Evolutionary conservation across 257 asterid genomes (phyloP).

Genomic region (Fraxinus cuspidata): DNA sequence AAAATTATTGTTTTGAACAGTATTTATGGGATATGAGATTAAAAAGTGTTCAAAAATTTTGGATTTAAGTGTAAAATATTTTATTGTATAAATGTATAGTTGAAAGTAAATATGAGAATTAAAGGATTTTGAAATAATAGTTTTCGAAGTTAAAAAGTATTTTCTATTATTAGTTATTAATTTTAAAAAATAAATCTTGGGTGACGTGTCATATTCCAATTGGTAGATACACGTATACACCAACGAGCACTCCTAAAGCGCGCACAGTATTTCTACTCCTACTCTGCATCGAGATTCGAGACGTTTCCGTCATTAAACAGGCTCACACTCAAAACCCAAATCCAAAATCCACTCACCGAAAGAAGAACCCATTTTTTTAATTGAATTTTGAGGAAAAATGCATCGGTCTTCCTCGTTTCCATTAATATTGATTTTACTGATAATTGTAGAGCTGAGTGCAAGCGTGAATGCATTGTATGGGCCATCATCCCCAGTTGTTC

Average conservation of each 20-base stretch:
- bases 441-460: slow-evolving; percentile 32
- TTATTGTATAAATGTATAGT: no score
- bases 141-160: no score
- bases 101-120: no score
- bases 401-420: slow-evolving; percentile 44
- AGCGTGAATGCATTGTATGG: slow-evolving; percentile 69
- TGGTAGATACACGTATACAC: slow-evolving; percentile 43
- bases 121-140: no score
- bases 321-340: slow-evolving; percentile 5
- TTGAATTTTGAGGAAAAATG: slow-evolving; percentile 36
- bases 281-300: slow-evolving; percentile 7
- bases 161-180: no score
- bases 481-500: slow-evolving; percentile 88
- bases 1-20: no score
- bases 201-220: slow-evolving; percentile 37
- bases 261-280: slow-evolving; percentile 7
- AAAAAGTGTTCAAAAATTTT: no score
- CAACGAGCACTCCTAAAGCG: neutral
- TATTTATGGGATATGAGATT: no score
- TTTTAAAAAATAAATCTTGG: neutral
- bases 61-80: no score
- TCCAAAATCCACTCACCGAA: neutral
- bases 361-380: neutral
- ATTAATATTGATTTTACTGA: slow-evolving; percentile 35
- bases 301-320: slow-evolving; percentile 2